Evolutionary conservation across 78 protist species (phyloP).

Genomic region (Planoprotostelium fungivorum): DNA sequence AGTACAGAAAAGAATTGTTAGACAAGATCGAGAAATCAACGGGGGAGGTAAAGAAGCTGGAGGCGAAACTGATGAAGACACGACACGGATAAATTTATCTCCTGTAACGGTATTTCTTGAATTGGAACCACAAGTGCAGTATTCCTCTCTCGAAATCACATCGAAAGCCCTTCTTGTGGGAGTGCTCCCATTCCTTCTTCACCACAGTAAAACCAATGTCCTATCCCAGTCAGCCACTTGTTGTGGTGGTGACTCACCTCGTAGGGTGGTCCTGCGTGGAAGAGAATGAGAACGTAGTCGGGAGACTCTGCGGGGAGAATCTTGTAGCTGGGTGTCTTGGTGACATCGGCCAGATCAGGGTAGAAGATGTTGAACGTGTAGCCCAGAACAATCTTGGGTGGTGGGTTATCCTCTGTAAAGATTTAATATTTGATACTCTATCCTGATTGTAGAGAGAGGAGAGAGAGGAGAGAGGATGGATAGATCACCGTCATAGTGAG

Average conservation of each 20-base stretch:
- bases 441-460: too few species aligned
- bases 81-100: too few species aligned
- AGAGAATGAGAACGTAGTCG: slow-evolving; percentile 67
- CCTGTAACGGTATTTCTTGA: slow-evolving; percentile 86
- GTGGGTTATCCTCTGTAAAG: slow-evolving; percentile 90
- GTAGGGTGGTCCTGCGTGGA: slow-evolving; percentile 97
- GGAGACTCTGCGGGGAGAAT: slow-evolving; percentile 21
- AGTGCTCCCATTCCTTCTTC: slow-evolving; percentile 82
- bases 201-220: slow-evolving; percentile 95
- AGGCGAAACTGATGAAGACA: background rate
- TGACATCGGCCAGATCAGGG: slow-evolving; percentile 91
- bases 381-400: slow-evolving; percentile 97
- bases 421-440: too few species aligned
- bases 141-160: slow-evolving; percentile 89
- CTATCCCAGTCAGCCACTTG: background rate
- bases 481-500: slow-evolving; percentile 85
- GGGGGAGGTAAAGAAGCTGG: background rate
- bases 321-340: slow-evolving; percentile 71
- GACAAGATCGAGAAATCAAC: background rate
- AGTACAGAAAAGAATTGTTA: background rate
- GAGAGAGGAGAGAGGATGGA: too few species aligned
- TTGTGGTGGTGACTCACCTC: slow-evolving; percentile 45
- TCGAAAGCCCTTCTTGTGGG: slow-evolving; percentile 68
- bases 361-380: slow-evolving; percentile 97
- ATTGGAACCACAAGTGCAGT: slow-evolving; percentile 92